phyloP scores from a whole-genome alignment of 1,284 basidiomycete genomes.

The Exobasidium rhododendri region DNA sequence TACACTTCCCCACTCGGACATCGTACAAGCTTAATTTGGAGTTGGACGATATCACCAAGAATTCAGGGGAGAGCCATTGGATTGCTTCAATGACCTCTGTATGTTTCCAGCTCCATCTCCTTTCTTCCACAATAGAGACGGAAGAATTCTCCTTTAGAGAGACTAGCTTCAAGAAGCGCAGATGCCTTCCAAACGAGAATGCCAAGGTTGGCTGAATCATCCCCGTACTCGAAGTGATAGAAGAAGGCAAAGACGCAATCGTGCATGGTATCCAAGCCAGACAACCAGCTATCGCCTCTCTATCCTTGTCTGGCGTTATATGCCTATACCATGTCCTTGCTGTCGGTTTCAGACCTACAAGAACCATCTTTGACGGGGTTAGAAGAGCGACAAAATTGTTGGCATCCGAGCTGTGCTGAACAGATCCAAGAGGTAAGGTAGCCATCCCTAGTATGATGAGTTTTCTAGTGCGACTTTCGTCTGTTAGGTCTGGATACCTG shows the following conservation, averaged over 20 bases:
- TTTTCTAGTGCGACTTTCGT: slow-evolving; percentile 8
- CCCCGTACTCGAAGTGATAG: not conserved
- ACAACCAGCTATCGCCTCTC: not conserved
- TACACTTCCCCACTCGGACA: slow-evolving; percentile 30
- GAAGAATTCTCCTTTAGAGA: slow-evolving; percentile 14
- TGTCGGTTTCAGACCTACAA: slow-evolving; percentile 86
- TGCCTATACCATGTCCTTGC: slow-evolving; percentile 77
- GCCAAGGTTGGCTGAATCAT: slow-evolving; percentile 34
- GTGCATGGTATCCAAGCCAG: not conserved
- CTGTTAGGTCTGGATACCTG: slow-evolving; percentile 62
- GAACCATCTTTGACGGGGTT: slow-evolving; percentile 82
- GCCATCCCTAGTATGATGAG: slow-evolving; percentile 69
- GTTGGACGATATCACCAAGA: slow-evolving; percentile 28
- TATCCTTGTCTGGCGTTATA: not conserved
- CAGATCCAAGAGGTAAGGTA: slow-evolving; percentile 77
- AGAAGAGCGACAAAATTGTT: slow-evolving; percentile 82
- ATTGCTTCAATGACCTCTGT: slow-evolving; percentile 56
- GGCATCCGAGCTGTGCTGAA: slow-evolving; percentile 73
- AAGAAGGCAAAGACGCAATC: not conserved
- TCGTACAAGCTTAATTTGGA: slow-evolving; percentile 34
- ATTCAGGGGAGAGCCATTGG: slow-evolving; percentile 58
- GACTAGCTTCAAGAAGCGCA: slow-evolving; percentile 34
- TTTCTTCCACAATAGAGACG: slow-evolving; percentile 5
- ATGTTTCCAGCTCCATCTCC: slow-evolving; percentile 48
- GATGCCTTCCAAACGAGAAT: slow-evolving; percentile 32